Evolutionary conservation across 2,329 filamentous ascomycete species (phyloP).

Genomic region (Coniochaeta sp.): DNA sequence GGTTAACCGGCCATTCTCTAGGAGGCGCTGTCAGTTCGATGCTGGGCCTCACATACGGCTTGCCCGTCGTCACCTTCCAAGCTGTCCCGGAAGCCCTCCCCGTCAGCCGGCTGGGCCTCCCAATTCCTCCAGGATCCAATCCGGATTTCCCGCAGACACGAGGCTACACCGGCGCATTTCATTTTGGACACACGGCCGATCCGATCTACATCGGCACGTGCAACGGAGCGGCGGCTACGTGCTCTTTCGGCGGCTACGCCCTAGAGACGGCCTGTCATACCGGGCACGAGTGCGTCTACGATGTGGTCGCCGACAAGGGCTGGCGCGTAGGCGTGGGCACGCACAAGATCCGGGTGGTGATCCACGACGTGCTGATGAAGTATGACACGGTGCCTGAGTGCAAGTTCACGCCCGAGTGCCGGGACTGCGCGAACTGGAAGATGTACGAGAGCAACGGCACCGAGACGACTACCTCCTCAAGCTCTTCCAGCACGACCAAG

Average conservation of each 20-base stretch:
- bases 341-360: slow-evolving; percentile 84
- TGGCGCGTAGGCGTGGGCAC: slow-evolving; percentile 89
- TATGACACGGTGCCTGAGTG: slow-evolving; percentile 80
- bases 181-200: slow-evolving; percentile 94
- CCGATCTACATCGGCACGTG: slow-evolving; percentile 92
- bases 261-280: slow-evolving; percentile 91
- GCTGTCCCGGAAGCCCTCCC: slow-evolving; percentile 87
- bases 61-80: slow-evolving; percentile 89
- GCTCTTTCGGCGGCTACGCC: slow-evolving; percentile 87
- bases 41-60: slow-evolving; percentile 81
- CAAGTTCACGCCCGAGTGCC: slow-evolving; percentile 68
- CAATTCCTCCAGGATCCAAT: slow-evolving; percentile 72
- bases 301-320: slow-evolving; percentile 84
- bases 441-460: slow-evolving; percentile 91
- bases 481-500: slow-evolving; percentile 49
- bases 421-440: slow-evolving; percentile 90
- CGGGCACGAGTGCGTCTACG: slow-evolving; percentile 81
- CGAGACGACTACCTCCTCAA: slow-evolving; percentile 61
- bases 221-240: slow-evolving; percentile 82
- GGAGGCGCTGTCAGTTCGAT: slow-evolving; percentile 87
- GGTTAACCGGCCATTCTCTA: slow-evolving; percentile 88
- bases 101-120: slow-evolving; percentile 76
- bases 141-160: slow-evolving; percentile 64
- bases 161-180: slow-evolving; percentile 69
- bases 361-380: slow-evolving; percentile 75